Percentiles rank a stretch among this genome's conserved stretches.
These are phyloP conservation scores for Termitomyces sp. DNA, from an alignment of 768 basidiomycete species.

Conservation along the genomic window DNA sequence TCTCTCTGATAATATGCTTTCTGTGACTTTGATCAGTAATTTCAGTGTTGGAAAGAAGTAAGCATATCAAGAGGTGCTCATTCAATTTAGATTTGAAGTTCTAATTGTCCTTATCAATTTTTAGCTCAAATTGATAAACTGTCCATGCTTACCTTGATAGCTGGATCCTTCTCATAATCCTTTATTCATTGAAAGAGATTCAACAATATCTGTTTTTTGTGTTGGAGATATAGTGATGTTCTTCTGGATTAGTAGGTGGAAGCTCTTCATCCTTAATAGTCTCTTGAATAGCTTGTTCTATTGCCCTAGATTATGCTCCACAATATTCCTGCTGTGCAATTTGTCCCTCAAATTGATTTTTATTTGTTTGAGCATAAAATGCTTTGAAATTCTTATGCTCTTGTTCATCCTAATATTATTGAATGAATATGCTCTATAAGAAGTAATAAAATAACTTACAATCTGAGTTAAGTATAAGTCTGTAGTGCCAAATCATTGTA, in stretches of 20 bases:
- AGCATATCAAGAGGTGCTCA: conserved; percentile 17
- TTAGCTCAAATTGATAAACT: not conserved
- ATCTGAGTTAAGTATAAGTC: not conserved
- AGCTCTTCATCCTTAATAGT: not conserved
- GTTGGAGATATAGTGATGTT: not conserved
- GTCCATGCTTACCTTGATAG: conserved; percentile 16
- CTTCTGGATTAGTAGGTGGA: not conserved
- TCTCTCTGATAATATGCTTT: conserved; percentile 14
- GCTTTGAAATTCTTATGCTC: not conserved
- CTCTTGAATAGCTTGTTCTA: not conserved
- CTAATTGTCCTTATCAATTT: conserved; percentile 6
- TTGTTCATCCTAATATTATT: not conserved
- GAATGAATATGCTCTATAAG: not conserved
- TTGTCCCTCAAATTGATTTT: not conserved
- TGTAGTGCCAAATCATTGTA: not conserved
- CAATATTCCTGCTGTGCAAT: not conserved
- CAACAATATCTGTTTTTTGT: not conserved
- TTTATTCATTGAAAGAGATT: not conserved
- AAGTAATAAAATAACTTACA: not conserved
- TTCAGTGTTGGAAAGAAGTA: conserved; percentile 1
- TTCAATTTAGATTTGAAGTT: conserved; percentile 22
- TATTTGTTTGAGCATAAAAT: not conserved
- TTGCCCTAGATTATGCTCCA: not conserved
- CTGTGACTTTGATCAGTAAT: conserved; percentile 10
- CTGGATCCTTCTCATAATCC: conserved; percentile 17